Conservation (phyloP, 1,139 yeast species). For the Geotrichum cucujoidarum region DNA sequence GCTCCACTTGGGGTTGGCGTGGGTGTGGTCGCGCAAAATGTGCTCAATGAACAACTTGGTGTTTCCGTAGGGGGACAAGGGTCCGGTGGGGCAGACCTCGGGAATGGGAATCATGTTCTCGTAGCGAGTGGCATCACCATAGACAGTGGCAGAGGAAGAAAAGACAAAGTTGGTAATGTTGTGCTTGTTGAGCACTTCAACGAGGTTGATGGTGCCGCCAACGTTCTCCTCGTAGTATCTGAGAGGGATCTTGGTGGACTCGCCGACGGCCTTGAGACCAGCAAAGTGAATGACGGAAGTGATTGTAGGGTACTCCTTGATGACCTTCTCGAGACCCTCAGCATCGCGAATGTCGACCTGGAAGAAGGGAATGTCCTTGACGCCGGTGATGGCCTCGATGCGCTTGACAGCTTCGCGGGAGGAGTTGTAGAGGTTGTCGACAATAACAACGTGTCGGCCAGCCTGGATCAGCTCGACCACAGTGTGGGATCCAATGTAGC, state of each 20-base stretch:
- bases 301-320: conserved; percentile 46
- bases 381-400: conserved; percentile 51
- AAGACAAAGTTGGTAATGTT: conserved; percentile 60
- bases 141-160: conserved; percentile 78
- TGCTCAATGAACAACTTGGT: conserved; percentile 66
- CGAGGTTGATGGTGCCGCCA: conserved; percentile 56
- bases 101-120: conserved; percentile 75
- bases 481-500: conserved; percentile 82
- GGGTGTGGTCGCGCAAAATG: conserved; percentile 53
- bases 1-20: conserved; percentile 49
- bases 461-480: conserved; percentile 60
- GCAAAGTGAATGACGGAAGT: conserved; percentile 74
- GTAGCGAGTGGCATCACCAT: conserved; percentile 76
- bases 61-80: conserved; percentile 73
- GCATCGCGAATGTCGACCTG: conserved; percentile 56
- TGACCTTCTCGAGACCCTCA: conserved; percentile 46
- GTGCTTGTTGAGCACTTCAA: conserved; percentile 48
- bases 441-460: conserved; percentile 65
- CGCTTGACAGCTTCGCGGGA: conserved; percentile 64
- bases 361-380: conserved; percentile 50
- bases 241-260: conserved; percentile 68
- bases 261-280: conserved; percentile 84
- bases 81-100: conserved; percentile 70
- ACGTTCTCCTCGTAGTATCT: conserved; percentile 67
- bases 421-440: conserved; percentile 67